These are phyloP conservation scores for Grosmannia serpens DNA, from an alignment of 2,329 filamentous ascomycete species.

Conservation along the genomic window DNA sequence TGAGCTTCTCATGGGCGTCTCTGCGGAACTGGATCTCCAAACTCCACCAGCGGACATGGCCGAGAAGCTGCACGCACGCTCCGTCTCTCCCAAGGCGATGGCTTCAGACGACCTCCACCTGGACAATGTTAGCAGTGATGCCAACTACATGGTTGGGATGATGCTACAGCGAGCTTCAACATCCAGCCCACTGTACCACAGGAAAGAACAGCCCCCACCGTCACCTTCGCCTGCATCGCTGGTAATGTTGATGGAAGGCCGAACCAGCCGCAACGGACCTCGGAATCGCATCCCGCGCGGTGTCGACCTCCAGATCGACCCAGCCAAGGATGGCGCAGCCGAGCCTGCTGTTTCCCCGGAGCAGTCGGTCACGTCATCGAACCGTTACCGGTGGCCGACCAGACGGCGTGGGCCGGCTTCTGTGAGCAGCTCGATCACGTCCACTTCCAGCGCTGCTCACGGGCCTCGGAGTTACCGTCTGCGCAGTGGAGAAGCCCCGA, in stretches of 20 bases:
- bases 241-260: constrained; percentile 47
- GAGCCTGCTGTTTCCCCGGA: constrained; percentile 31
- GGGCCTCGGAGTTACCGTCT: constrained; percentile 28
- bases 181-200: constrained; percentile 47
- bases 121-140: constrained; percentile 21
- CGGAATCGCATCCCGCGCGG: constrained; percentile 69
- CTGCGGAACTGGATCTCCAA: background rate
- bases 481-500: constrained; percentile 31
- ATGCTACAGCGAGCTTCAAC: constrained; percentile 54
- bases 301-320: constrained; percentile 46
- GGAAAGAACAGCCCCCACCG: constrained; percentile 45
- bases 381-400: constrained; percentile 43
- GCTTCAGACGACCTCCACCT: background rate
- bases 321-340: constrained; percentile 27
- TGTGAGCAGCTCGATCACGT: constrained; percentile 45
- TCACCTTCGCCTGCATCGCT: constrained; percentile 58
- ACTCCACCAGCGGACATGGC: constrained; percentile 13
- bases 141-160: constrained; percentile 24
- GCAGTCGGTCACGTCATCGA: constrained; percentile 40
- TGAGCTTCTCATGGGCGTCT: constrained; percentile 15
- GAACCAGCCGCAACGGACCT: constrained; percentile 55
- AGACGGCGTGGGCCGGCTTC: constrained; percentile 43
- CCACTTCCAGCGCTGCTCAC: constrained; percentile 35
- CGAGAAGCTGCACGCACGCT: constrained; percentile 18
- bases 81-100: constrained; percentile 21